phyloP scores from a whole-genome alignment of 2,329 filamentous ascomycete genomes.

The Thielaviopsis populi region DNA sequence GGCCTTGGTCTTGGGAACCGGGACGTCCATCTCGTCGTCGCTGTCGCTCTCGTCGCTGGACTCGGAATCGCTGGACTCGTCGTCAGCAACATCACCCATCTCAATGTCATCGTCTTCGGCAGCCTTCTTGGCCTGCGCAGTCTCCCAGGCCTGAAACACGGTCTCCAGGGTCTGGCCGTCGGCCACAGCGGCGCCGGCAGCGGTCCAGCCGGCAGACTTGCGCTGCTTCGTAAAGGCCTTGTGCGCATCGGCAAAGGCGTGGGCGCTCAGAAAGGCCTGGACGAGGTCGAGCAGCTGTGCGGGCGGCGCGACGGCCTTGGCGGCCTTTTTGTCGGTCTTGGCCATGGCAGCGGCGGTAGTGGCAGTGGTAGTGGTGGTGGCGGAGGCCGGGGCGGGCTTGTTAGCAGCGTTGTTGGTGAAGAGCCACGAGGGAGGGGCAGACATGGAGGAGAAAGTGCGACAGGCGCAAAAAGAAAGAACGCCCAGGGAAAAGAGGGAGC shows the following conservation, averaged over 20 bases:
- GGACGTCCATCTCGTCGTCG: slow-evolving; percentile 17
- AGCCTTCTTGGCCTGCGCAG: slow-evolving; percentile 17
- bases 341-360: slow-evolving; percentile 16
- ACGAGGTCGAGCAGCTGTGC: slow-evolving; percentile 51
- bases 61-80: slow-evolving; percentile 12
- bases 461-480: background rate
- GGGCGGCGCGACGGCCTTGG: slow-evolving; percentile 30
- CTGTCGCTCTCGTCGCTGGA: slow-evolving; percentile 18
- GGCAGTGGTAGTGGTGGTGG: slow-evolving; percentile 18
- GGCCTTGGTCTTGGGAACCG: slow-evolving; percentile 21
- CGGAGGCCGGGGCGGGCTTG: slow-evolving; percentile 2
- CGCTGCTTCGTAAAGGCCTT: slow-evolving; percentile 49
- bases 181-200: slow-evolving; percentile 19
- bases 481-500: background rate
- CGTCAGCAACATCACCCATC: slow-evolving; percentile 18
- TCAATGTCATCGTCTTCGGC: slow-evolving; percentile 17
- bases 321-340: slow-evolving; percentile 26
- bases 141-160: slow-evolving; percentile 38
- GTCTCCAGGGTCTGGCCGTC: slow-evolving; percentile 31
- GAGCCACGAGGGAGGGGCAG: slow-evolving; percentile 28
- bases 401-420: slow-evolving; percentile 29
- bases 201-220: slow-evolving; percentile 36
- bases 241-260: slow-evolving; percentile 48
- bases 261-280: slow-evolving; percentile 48
- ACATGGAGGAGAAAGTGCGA: slow-evolving; percentile 8